Evolutionary conservation across 2,329 filamentous ascomycete genomes (phyloP).

Genomic region (Stagonosporopsis chrysanthemi): DNA sequence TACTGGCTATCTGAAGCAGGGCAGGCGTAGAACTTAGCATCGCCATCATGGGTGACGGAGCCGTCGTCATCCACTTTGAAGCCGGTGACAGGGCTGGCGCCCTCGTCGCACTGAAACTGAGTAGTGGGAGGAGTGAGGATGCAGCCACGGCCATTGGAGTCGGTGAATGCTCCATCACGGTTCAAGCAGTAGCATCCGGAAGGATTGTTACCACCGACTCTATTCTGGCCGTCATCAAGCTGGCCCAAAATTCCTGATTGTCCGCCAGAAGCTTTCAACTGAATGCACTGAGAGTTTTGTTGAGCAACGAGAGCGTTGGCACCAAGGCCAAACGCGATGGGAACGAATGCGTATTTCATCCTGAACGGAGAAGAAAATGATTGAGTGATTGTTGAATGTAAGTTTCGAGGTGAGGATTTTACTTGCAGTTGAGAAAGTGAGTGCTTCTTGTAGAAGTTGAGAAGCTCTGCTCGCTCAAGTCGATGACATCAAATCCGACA

Average conservation of each 20-base stretch:
- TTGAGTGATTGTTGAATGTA: conserved; percentile 8
- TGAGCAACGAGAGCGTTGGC: conserved; percentile 35
- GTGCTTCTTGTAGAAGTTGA: background rate
- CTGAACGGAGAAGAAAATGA: conserved; percentile 4
- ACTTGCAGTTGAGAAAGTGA: background rate
- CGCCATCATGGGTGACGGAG: conserved; percentile 60
- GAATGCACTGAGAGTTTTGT: conserved; percentile 27
- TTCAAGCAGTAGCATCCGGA: conserved; percentile 64
- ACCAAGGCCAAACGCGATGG: conserved; percentile 30
- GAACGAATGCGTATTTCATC: conserved; percentile 35
- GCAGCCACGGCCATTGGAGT: conserved; percentile 65
- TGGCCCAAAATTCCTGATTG: conserved; percentile 63
- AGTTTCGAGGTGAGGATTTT: background rate
- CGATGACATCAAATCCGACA: conserved; percentile 16
- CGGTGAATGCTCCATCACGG: conserved; percentile 57
- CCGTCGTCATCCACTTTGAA: conserved; percentile 65
- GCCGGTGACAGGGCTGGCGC: conserved; percentile 57
- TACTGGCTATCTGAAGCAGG: conserved; percentile 64
- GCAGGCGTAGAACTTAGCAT: conserved; percentile 66
- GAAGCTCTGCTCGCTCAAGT: background rate
- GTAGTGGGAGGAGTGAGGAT: conserved; percentile 67
- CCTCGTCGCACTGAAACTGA: conserved; percentile 68
- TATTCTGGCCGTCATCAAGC: conserved; percentile 67
- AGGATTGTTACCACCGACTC: conserved; percentile 60
- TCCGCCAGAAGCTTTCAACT: conserved; percentile 35